Base-by-base conservation (phyloP, 176 grass and related monocot genomes). In the Tillandsia leiboldiana region DNA sequence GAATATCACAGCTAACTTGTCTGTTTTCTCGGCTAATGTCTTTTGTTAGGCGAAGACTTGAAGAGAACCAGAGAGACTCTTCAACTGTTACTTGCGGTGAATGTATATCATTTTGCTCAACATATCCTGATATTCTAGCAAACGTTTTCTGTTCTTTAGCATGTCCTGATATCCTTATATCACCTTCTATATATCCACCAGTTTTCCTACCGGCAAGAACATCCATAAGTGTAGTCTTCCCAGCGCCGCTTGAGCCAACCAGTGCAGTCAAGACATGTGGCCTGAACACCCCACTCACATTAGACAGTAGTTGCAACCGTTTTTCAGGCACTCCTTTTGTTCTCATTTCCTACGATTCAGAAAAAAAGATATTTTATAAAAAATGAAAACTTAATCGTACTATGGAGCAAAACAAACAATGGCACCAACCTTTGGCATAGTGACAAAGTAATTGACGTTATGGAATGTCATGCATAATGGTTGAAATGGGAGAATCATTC, bases 41-140 rank as follows among this genome's bases (percentile, higher is more conserved):
- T 59, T 61, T 81, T 18, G 89, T 56, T 63, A 92, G 82, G n/a
- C 82, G 89, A 57, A 92, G 80, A 65, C 76, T 82, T 18, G 89
- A 87, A 0, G 89, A 92, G 67, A 87, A 92, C 84, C 81, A 87
- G 12, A 92, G 74, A 15, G 89, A 88, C 69, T 92, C 89, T 83
- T 85, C 82, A 65, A 92, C 79, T 15, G 89, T 92, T 33, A 92
- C 89, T 85, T 92, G 82, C 77, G 89, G 82, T 2, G 88, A 91
- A 63, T 91, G 84, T 51, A 91, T 91, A 50, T 91, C 85, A 76
- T 82, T 91, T 84, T 92, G 89, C 54, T 92, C 89, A 65, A 92
- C 89, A 78, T 92, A 92, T 71, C 89, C 89, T n/a, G 89, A 65
- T 71, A 92, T 73, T 83, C 89, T 82, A 15, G 89, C 89, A 70